These are phyloP conservation scores for Aspergillus hancockii DNA, from an alignment of 495 filamentous ascomycete species.

Conservation along the genomic window DNA sequence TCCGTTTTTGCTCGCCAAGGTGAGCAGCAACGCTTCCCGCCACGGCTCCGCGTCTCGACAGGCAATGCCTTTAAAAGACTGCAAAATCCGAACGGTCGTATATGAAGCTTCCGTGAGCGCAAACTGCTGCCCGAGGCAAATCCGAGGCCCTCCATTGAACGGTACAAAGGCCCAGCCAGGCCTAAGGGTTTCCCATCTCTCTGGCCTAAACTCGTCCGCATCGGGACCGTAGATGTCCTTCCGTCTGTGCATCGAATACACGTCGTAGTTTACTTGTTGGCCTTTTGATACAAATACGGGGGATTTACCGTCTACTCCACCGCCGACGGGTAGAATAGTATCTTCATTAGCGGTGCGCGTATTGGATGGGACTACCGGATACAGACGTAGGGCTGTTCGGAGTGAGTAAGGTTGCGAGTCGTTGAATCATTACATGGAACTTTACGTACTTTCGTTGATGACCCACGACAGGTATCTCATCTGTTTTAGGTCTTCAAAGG, in stretches of 20 bases:
- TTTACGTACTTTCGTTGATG: constrained; percentile 21
- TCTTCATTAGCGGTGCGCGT: constrained; percentile 64
- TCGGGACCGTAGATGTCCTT: constrained; percentile 37
- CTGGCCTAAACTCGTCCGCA: constrained; percentile 59
- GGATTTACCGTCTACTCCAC: constrained; percentile 63
- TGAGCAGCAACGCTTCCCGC: constrained; percentile 12
- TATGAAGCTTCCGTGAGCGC: constrained; percentile 73
- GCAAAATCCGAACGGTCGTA: constrained; percentile 62
- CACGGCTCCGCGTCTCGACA: constrained; percentile 20
- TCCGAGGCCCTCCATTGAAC: constrained; percentile 74
- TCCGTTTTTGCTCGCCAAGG: constrained; percentile 8
- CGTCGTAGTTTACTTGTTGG: constrained; percentile 49
- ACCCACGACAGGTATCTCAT: constrained; percentile 74
- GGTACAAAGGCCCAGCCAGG: constrained; percentile 64
- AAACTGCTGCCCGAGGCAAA: constrained; percentile 72
- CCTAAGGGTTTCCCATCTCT: constrained; percentile 59
- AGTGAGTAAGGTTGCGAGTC: neutral
- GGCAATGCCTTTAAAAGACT: constrained; percentile 50
- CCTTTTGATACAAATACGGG: constrained; percentile 67
- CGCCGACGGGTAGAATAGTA: constrained; percentile 69
- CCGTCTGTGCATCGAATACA: constrained; percentile 72
- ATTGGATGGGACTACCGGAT: constrained; percentile 74
- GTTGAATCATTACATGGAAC: neutral
- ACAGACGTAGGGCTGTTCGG: constrained; percentile 52
- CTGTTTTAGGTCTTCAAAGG: constrained; percentile 71